Conservation (phyloP, 768 basidiomycete genomes). For the Agrocybe pediades region DNA sequence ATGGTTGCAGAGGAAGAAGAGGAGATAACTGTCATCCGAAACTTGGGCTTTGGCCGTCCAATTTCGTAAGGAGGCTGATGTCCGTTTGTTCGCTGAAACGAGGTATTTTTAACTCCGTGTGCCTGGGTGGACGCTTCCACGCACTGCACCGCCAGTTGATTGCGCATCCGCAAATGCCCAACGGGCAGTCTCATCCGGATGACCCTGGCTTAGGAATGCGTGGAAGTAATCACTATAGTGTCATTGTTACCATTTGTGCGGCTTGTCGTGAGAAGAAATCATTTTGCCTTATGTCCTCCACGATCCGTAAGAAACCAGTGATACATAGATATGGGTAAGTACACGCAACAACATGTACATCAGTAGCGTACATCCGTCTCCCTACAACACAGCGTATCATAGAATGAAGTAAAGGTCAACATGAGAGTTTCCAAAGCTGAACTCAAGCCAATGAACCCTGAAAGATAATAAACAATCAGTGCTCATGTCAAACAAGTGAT, state of each 20-base stretch:
- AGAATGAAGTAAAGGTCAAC: neutral
- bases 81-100: neutral
- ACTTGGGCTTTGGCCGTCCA: neutral
- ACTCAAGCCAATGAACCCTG: slow-evolving; percentile 21
- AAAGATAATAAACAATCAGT: slow-evolving; percentile 2
- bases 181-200: neutral
- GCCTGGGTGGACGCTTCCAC: no score
- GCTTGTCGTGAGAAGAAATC: neutral
- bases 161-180: no score
- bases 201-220: neutral
- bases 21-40: neutral
- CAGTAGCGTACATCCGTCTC: neutral
- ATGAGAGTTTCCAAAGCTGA: neutral
- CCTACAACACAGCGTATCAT: neutral
- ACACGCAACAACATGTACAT: neutral
- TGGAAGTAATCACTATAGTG: neutral
- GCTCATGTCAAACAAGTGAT: neutral
- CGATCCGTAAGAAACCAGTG: no score
- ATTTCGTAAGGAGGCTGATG: neutral
- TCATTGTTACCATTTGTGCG: neutral
- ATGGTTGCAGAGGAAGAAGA: neutral
- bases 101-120: neutral
- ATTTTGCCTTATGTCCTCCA: no score
- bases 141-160: no score
- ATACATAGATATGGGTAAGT: neutral